Evolutionary conservation across 2,329 filamentous ascomycete genomes (phyloP).

Genomic region (Colletotrichum salicis): DNA sequence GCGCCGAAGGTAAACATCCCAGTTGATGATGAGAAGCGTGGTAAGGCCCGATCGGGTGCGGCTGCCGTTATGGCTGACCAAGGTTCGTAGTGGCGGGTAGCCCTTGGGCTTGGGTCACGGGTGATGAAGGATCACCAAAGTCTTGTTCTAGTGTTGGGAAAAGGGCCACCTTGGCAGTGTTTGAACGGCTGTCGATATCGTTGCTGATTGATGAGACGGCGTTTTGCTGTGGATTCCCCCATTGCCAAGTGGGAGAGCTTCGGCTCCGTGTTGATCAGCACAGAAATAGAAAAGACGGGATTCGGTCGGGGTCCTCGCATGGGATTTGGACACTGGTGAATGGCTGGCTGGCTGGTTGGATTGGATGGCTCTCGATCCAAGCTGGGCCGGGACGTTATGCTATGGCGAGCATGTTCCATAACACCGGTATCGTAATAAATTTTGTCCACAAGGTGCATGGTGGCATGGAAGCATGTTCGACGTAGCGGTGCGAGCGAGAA

Average conservation of each 20-base stretch:
- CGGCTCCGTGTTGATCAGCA: constrained; percentile 1
- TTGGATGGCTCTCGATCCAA: not conserved
- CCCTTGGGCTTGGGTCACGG: not conserved
- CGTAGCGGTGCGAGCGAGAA: constrained; percentile 26
- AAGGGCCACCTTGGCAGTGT: constrained; percentile 26
- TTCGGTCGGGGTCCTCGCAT: not conserved
- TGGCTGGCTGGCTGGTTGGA: not conserved
- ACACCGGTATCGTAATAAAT: constrained; percentile 21
- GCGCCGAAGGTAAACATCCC: not conserved
- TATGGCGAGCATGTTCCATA: constrained; percentile 17
- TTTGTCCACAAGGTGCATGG: constrained; percentile 13
- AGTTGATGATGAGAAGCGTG: not conserved
- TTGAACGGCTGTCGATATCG: constrained; percentile 22
- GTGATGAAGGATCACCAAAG: constrained; percentile 7
- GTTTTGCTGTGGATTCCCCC: not conserved
- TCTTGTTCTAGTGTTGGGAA: constrained; percentile 6
- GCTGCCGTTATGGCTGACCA: constrained; percentile 18
- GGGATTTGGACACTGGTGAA: not conserved
- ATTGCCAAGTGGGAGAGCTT: not conserved
- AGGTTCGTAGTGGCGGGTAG: constrained; percentile 21
- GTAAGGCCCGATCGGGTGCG: constrained; percentile 19
- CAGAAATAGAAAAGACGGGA: constrained; percentile 1
- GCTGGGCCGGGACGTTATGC: constrained; percentile 20
- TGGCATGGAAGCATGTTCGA: constrained; percentile 27
- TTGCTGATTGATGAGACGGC: constrained; percentile 33